Base-by-base conservation (phyloP, 495 filamentous ascomycete species). In the Penicillium turbatum region DNA sequence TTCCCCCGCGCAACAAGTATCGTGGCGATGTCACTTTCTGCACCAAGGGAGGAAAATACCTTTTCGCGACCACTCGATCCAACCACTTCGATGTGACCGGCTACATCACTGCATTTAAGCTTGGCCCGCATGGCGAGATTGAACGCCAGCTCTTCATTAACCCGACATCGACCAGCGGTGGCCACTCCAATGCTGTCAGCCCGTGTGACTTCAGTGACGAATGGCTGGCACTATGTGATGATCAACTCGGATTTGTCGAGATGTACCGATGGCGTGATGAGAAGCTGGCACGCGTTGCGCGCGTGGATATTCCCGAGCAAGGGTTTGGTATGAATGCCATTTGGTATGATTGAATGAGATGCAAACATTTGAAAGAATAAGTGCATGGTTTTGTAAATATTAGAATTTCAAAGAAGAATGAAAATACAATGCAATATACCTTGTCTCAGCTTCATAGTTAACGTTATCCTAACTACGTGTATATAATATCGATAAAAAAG, bases 241-340 rank as follows among this genome's bases (percentile, higher is more conserved):
- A 93, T 61, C 85, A 91, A 73, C 79, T 88, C 49, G 89, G 88
- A 4, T 90, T 84, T 70, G 66, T 93, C n/a, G 88, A 92, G 76
- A 88, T 93, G 57, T 92, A 91, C 61, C 74, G 87, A 31, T 93
- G 86, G 83, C 75, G 82, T 57, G 85, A 90, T 35, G 89, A 90
- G 78, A 87, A 84, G 57, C 61, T 93, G 50, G 82, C 81, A 10
- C 75, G 89, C 15, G 88, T 92, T 27, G 89, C 88, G 16, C 76
- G 85, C 48, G 79, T 84, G 54, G 81, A 86, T 59, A 84, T 93
- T 47, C 81, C 82, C 12, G 88, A 93, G 72, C 86, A 84, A 39
- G 89, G 89, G 43, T 92, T 91, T 70, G 87, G 86, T 1, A 92
- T 92, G 88, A 92, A 93, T 73, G 89, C 87, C 30, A 89, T 92